Conservation (phyloP, 345 rosid species). For the Raphanus raphanistrum region DNA sequence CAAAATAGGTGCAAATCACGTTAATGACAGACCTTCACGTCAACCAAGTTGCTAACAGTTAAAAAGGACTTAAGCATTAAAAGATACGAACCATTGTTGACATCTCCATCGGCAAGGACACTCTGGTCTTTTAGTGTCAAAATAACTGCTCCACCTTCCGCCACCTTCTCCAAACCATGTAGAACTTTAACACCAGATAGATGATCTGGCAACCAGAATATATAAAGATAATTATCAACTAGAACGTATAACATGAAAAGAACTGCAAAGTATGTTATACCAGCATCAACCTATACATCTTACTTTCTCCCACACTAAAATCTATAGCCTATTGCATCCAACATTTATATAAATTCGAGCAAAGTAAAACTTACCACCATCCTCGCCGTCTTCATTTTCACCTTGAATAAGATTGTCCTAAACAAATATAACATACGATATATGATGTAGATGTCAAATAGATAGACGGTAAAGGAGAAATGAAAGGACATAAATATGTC, state of each 20-base stretch:
- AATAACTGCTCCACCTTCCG: slow-evolving; percentile 94
- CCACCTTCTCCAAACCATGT: slow-evolving; percentile 89
- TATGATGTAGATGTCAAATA: slow-evolving; percentile 15
- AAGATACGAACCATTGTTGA: slow-evolving; percentile 71
- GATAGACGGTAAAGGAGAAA: slow-evolving; percentile 15
- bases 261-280: not conserved
- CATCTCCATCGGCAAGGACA: slow-evolving; percentile 77
- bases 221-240: slow-evolving; percentile 10
- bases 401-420: slow-evolving; percentile 78
- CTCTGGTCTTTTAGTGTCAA: slow-evolving; percentile 91
- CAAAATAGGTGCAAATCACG: slow-evolving; percentile 41
- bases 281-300: slow-evolving; percentile 1
- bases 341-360: not conserved
- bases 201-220: slow-evolving; percentile 54
- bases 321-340: not conserved
- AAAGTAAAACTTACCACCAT: slow-evolving; percentile 37
- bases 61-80: slow-evolving; percentile 15
- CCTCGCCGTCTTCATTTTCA: slow-evolving; percentile 72
- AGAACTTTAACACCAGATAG: slow-evolving; percentile 85
- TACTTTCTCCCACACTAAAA: not conserved
- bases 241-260: slow-evolving; percentile 17
- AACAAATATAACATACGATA: slow-evolving; percentile 18
- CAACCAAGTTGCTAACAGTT: slow-evolving; percentile 25
- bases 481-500: slow-evolving; percentile 10
- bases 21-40: slow-evolving; percentile 40